Percentiles rank a stretch among this genome's conserved stretches.
Conservation (phyloP, 2,329 filamentous ascomycete species). For the Aspergillus chevalieri region DNA sequence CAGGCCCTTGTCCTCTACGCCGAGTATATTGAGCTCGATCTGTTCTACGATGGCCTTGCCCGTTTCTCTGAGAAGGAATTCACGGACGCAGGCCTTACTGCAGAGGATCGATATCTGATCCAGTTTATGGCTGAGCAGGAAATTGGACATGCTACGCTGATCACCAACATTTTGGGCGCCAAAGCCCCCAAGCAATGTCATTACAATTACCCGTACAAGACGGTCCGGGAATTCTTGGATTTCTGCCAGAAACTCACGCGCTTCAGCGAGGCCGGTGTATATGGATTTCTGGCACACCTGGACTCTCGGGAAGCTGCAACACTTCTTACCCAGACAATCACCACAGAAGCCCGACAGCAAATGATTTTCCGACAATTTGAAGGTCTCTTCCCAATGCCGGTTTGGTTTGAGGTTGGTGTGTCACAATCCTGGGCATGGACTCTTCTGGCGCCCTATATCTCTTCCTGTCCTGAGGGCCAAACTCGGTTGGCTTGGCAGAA, state of each 20-base stretch:
- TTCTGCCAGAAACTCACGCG: constrained; percentile 82
- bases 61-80: constrained; percentile 66
- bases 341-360: constrained; percentile 75
- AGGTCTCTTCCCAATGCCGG: constrained; percentile 73
- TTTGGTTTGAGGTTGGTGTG: constrained; percentile 73
- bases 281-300: constrained; percentile 72
- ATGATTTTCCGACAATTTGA: constrained; percentile 78
- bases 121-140: constrained; percentile 74
- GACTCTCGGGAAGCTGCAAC: constrained; percentile 68
- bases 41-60: constrained; percentile 70
- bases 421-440: constrained; percentile 85
- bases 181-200: constrained; percentile 67
- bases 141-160: constrained; percentile 66
- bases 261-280: constrained; percentile 72
- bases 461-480: constrained; percentile 64
- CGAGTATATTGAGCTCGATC: constrained; percentile 78
- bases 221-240: constrained; percentile 70
- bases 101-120: constrained; percentile 65
- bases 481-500: constrained; percentile 80
- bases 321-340: constrained; percentile 68
- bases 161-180: constrained; percentile 70
- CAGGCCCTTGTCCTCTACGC: constrained; percentile 66
- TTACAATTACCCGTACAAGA: constrained; percentile 75
- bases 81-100: constrained; percentile 58
- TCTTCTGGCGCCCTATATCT: constrained; percentile 73